Evolutionary conservation across 768 basidiomycete genomes (phyloP).

Genomic region (Lentinula guzmanii): DNA sequence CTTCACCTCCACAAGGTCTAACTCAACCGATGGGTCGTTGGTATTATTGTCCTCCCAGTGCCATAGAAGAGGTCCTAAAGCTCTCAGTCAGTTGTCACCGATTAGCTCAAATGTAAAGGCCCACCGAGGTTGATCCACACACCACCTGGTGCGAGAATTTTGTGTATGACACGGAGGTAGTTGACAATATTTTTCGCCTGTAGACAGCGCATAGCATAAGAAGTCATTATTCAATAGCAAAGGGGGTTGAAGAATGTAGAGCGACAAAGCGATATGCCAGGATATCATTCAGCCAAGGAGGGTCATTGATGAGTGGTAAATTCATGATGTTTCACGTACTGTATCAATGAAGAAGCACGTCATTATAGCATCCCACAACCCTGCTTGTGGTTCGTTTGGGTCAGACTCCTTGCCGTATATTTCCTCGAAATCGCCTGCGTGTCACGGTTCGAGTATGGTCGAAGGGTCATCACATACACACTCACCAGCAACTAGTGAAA

Average conservation of each 20-base stretch:
- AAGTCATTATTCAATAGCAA: background rate
- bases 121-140: constrained; percentile 87
- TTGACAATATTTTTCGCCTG: constrained; percentile 90
- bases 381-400: constrained; percentile 60
- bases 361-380: constrained; percentile 82
- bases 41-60: constrained; percentile 89
- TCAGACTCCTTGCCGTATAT: constrained; percentile 65
- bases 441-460: background rate
- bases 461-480: constrained; percentile 11
- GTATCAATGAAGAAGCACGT: constrained; percentile 99
- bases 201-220: background rate
- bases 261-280: background rate
- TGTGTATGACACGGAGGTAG: constrained; percentile 83
- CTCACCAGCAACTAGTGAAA: constrained; percentile 78
- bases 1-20: constrained; percentile 88
- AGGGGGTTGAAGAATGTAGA: background rate
- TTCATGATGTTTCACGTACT: constrained; percentile 32
- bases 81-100: background rate
- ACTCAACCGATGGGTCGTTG: constrained; percentile 79
- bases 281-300: background rate
- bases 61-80: constrained; percentile 85
- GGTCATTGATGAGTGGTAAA: background rate
- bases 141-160: constrained; percentile 77
- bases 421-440: constrained; percentile 81
- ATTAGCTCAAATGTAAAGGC: constrained; percentile 9